Conservation (phyloP, 768 basidiomycete species). For the Megacollybia marginata region DNA sequence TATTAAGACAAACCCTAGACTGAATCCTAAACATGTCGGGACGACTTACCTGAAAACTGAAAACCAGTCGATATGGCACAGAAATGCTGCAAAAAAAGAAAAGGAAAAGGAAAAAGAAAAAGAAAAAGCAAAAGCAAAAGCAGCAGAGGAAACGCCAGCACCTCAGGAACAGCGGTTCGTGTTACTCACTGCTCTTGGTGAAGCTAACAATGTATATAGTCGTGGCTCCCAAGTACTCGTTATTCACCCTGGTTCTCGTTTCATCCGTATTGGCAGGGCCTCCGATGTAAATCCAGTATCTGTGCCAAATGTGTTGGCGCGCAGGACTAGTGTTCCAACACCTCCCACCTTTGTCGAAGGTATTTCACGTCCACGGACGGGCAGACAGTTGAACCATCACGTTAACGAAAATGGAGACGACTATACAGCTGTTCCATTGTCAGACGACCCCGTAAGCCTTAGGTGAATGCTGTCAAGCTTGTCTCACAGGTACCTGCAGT, state of each 20-base stretch:
- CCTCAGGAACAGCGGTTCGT: conserved; percentile 41
- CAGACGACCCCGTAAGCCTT: conserved; percentile 58
- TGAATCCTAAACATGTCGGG: conserved; percentile 75
- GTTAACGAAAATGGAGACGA: conserved; percentile 35
- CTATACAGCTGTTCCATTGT: conserved; percentile 34
- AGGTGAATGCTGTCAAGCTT: background rate
- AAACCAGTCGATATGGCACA: conserved; percentile 63
- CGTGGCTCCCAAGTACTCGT: conserved; percentile 76
- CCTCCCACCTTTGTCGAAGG: conserved; percentile 39
- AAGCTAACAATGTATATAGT: conserved; percentile 28
- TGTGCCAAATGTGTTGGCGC: conserved; percentile 68
- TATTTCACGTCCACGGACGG: conserved; percentile 25
- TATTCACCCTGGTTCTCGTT: conserved; percentile 74
- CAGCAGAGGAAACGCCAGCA: conserved; percentile 26
- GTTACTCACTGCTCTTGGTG: conserved; percentile 4
- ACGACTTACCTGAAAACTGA: conserved; percentile 77
- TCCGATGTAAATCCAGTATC: conserved; percentile 67
- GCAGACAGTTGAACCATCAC: conserved; percentile 7
- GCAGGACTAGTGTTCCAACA: conserved; percentile 43
- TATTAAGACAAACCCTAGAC: conserved; percentile 28
- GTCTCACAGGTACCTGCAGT: conserved; percentile 30
- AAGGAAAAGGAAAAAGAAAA: conserved; percentile 32
- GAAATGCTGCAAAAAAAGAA: conserved; percentile 48
- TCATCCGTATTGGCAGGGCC: conserved; percentile 65
- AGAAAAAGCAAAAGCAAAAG: conserved; percentile 31